Conservation (phyloP, 768 basidiomycete species). For the Podaxis mareebaensis region DNA sequence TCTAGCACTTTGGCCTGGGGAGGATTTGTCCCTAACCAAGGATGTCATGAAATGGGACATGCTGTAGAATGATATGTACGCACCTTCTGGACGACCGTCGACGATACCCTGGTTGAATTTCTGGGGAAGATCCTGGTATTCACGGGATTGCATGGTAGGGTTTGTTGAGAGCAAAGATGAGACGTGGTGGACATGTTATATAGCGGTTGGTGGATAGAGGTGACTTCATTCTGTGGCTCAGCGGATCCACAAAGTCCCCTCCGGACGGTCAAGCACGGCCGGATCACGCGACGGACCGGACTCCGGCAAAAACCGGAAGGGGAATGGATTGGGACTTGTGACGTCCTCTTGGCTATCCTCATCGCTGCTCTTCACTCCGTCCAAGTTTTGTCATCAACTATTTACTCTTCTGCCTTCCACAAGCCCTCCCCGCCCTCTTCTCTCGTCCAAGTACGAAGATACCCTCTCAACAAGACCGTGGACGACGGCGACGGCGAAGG, state of each 20-base stretch:
- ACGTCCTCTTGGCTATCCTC: background rate
- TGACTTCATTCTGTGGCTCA: background rate
- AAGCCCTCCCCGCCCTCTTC: slow-evolving; percentile 12
- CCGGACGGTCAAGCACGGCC: background rate
- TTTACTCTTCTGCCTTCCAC: slow-evolving; percentile 6
- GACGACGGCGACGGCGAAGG: slow-evolving; percentile 4
- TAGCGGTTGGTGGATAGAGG: background rate
- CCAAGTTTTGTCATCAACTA: background rate
- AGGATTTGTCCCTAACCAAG: slow-evolving; percentile 5
- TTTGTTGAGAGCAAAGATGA: background rate
- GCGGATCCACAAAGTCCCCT: background rate
- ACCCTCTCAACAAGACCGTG: slow-evolving; percentile 20
- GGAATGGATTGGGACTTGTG: background rate
- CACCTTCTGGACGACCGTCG: slow-evolving; percentile 16
- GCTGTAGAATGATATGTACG: background rate
- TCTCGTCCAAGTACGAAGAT: slow-evolving; percentile 21
- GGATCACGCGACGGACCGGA: slow-evolving; percentile 7
- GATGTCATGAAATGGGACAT: background rate
- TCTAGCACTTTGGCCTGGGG: background rate
- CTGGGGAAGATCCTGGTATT: slow-evolving; percentile 1
- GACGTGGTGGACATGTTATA: background rate
- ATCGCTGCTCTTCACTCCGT: background rate
- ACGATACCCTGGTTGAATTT: slow-evolving; percentile 16
- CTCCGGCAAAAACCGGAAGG: slow-evolving; percentile 25
- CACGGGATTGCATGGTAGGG: slow-evolving; percentile 3